A percentile compares a stretch with the other conserved stretches of the same genome.
These are phyloP conservation scores for Chlorella vulgaris DNA, from an alignment of 139 green algal species.

Conservation along the genomic window DNA sequence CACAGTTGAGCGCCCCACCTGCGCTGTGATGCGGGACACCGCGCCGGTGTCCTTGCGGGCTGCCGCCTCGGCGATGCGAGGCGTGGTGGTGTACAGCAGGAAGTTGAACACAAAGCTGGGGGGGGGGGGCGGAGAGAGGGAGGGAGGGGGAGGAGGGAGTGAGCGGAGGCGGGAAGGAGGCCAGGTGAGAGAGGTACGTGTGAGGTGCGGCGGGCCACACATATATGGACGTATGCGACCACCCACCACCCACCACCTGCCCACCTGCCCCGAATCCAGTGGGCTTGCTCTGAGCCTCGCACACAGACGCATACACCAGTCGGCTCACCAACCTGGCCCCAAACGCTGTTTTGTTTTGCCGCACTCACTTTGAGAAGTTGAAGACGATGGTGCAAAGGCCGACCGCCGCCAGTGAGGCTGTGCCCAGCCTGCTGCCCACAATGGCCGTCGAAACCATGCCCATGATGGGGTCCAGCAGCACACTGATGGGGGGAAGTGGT, in stretches of 20 bases:
- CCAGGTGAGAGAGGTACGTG: too few species aligned
- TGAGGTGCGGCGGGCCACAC: too few species aligned
- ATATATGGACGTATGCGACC: too few species aligned
- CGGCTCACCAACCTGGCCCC: neutral
- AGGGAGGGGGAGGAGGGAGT: too few species aligned
- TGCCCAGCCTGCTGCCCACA: constrained; percentile 44
- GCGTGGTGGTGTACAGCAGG: constrained; percentile 49
- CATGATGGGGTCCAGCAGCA: constrained; percentile 53
- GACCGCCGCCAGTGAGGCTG: constrained; percentile 39
- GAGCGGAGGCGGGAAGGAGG: too few species aligned
- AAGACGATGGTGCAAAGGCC: constrained; percentile 37
- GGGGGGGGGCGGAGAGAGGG: neutral
- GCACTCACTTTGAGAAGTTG: constrained; percentile 40
- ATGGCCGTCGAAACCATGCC: constrained; percentile 43
- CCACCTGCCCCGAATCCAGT: too few species aligned
- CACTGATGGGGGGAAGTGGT: neutral
- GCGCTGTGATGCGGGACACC: constrained; percentile 31
- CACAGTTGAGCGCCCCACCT: neutral
- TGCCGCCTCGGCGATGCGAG: constrained; percentile 34
- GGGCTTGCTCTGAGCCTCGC: too few species aligned
- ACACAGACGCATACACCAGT: neutral
- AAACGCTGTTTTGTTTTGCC: too few species aligned
- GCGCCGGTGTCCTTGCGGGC: constrained; percentile 27
- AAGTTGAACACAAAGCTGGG: constrained; percentile 39
- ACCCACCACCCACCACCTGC: too few species aligned